Base-by-base conservation (phyloP, 164 flowering plant genomes). In the Sedum album region DNA sequence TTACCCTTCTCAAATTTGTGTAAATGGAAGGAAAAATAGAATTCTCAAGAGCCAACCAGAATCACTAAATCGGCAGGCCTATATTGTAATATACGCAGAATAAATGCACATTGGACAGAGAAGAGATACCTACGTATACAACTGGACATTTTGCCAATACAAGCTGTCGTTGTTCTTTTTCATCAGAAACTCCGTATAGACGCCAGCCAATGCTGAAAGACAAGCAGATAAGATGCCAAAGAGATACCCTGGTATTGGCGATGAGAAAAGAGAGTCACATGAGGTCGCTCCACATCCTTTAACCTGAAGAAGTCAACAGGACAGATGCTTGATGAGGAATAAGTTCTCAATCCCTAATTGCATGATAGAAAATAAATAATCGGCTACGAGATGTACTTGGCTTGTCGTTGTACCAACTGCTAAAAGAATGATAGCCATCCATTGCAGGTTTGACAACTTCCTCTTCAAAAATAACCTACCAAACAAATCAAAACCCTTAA, bases 401-500 rank as follows among this genome's bases (percentile, higher is more conserved):
- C 99, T 95, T 31, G 96, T 92, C 60, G 97, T 95, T 70, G 99
- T 95, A 62, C 99, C 99, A 78, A 95, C 76, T 73, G 99, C 96
- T 75, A 95, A 76, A 26, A 95, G 80, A 72, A 86, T 76, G 75
- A 94, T 85, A 41, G 97, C 98, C 88, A 94, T 86, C 98, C 98
- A 94, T 74, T 91, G 97, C 75, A 94, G 77, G 69, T 82, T 89
- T 30, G 95, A 86, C 57, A 94, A 82, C 76, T 84, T 94, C 79
- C 80, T 85, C 83, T 76, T 80, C 76, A 94, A 74, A 70, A 94
- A 93, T 72, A 93, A 65, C 87, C 98, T 94, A 72, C 60, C 74
- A 72, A 38, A 74, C 26, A 51, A 75, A 49, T 26, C 0, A 28
- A 53, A 62, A 8, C 0, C 5, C 49, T 20, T 25, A 26, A 21